Evolutionary conservation across 352 stramenopile genomes (phyloP), one percentile per base, ranked within the genome.

Genomic region (Chrysophaeum taylorii): DNA sequence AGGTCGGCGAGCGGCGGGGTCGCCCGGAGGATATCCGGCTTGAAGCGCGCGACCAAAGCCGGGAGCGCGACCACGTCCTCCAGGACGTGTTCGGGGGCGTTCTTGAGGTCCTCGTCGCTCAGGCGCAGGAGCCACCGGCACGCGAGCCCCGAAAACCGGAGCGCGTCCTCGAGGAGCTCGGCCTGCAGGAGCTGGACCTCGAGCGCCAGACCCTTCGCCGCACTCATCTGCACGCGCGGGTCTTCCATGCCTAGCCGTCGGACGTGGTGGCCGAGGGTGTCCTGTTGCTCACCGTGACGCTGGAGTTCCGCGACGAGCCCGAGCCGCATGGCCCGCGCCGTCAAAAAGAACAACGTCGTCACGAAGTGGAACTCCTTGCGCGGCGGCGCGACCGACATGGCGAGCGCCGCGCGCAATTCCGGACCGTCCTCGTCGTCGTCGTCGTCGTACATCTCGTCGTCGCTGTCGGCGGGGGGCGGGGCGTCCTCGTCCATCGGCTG

Each of bases 71-170:
- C 94, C 48, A 97, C 83, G 73, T 98, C 93, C 70, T 96, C 89
- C 5, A 98, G 83, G 54, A 99, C 80, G 71, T 97, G 90, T 77
- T 98, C 93, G 0, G 94, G 94, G 36, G 97, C 83, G 38, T 85
- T 81, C 50, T 83, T 79, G 0, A 98, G 73, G 5, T 85, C 64
- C 18, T 84, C 69, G 50, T 85, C 82, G 18, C 29, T 0, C 50
- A 85, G 75, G 23, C 70, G 61, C 36, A 84, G 70, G 0, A 91
- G 63, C 36, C 87, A 73, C 35, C 82, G 79, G 31, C 78, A 76
- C 15, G 79, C 70, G 16, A 88, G 70, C 68, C 87, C 81, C 38
- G 73, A 86, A 71, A 89, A 89, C 9, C 68, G 69, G 4, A 89
- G 61, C 15, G 80, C 75, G 67, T 87, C 79, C 0, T 70, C 70